Percentiles rank a stretch among this genome's conserved stretches.
Evolutionary conservation across 2,329 filamentous ascomycete genomes (phyloP).

Genomic region (Neoscytalidium dimidiatum): DNA sequence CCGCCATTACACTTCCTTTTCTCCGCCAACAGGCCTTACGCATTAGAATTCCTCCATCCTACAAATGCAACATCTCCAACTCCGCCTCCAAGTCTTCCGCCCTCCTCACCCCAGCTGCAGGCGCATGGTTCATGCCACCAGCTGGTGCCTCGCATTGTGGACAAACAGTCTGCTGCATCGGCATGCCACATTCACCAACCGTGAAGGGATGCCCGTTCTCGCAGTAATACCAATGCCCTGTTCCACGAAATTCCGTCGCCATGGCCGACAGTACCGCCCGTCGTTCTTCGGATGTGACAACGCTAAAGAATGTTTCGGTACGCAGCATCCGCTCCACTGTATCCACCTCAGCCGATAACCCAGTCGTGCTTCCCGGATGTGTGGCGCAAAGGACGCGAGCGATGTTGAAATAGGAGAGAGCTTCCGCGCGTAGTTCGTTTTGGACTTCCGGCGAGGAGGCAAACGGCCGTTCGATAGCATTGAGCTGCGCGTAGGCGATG

Average conservation of each 20-base stretch:
- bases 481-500: slow-evolving; percentile 53
- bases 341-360: slow-evolving; percentile 43
- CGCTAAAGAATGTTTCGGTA: neutral
- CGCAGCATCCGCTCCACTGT: slow-evolving; percentile 41
- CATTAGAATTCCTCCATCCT: no score
- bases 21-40: no score
- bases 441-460: neutral
- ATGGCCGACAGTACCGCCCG: slow-evolving; percentile 40
- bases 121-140: slow-evolving; percentile 56
- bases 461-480: slow-evolving; percentile 42
- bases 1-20: no score
- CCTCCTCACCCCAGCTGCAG: slow-evolving; percentile 54
- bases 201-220: slow-evolving; percentile 61
- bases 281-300: slow-evolving; percentile 20
- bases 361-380: slow-evolving; percentile 10
- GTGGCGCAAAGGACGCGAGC: neutral
- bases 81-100: slow-evolving; percentile 53
- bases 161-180: slow-evolving; percentile 62
- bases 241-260: slow-evolving; percentile 44
- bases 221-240: slow-evolving; percentile 65
- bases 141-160: slow-evolving; percentile 62
- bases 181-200: slow-evolving; percentile 67
- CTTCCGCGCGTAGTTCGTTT: slow-evolving; percentile 22
- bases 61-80: neutral
- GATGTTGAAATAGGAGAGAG: neutral